Percentiles rank a stretch among this genome's conserved stretches.
These are phyloP conservation scores for Yamadazyma triangularis DNA, from an alignment of 1,139 yeast genomes.

Conservation along the genomic window DNA sequence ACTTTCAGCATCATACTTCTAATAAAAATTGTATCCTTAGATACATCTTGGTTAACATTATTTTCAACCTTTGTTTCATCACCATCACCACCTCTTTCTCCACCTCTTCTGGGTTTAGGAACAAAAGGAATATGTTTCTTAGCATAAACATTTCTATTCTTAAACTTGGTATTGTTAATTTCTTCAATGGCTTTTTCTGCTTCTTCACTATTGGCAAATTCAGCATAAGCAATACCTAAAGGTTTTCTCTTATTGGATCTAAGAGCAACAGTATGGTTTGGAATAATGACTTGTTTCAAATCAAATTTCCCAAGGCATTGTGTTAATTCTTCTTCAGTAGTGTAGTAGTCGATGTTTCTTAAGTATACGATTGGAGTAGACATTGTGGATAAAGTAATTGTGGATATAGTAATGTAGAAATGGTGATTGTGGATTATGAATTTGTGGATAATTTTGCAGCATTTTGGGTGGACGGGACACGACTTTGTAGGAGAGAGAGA, in stretches of 20 bases:
- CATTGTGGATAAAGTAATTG: slow-evolving; percentile 39
- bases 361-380: slow-evolving; percentile 14
- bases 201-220: slow-evolving; percentile 45
- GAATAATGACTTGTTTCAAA: slow-evolving; percentile 45
- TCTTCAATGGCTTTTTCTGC: slow-evolving; percentile 44
- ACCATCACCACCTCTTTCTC: background rate
- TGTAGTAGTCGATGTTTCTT: slow-evolving; percentile 37
- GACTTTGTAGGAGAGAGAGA: no score
- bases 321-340: slow-evolving; percentile 10
- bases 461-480: no score
- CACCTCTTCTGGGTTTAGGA: slow-evolving; percentile 15
- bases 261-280: slow-evolving; percentile 50
- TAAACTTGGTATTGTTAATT: slow-evolving; percentile 37
- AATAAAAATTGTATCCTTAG: slow-evolving; percentile 47
- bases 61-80: slow-evolving; percentile 1
- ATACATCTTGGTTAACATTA: background rate
- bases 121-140: slow-evolving; percentile 38
- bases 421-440: no score
- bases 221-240: slow-evolving; percentile 65
- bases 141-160: slow-evolving; percentile 33
- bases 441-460: no score
- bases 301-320: slow-evolving; percentile 3
- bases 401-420: slow-evolving; percentile 6
- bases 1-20: slow-evolving; percentile 37
- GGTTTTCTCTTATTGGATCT: slow-evolving; percentile 39